phyloP scores from a whole-genome alignment of 495 filamentous ascomycete genomes.

The Penicillium salamii region DNA sequence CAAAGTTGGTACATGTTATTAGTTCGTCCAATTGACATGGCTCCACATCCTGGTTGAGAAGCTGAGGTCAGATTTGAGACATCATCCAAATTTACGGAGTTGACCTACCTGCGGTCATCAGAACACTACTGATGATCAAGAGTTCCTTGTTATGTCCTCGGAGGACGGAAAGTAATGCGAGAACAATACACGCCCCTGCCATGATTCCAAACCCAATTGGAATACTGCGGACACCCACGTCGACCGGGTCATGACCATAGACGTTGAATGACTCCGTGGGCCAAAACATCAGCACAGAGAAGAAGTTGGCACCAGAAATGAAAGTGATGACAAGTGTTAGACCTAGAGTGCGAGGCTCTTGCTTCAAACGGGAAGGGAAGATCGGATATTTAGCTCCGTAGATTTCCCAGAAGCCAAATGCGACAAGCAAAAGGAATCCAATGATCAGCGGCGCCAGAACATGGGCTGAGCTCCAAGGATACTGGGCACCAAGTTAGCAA shows the following conservation, averaged over 20 bases:
- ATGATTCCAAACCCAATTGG: slow-evolving; percentile 65
- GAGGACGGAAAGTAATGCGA: slow-evolving; percentile 58
- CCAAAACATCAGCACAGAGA: slow-evolving; percentile 72
- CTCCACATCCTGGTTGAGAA: slow-evolving; percentile 51
- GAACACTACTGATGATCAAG: slow-evolving; percentile 56
- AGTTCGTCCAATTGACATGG: slow-evolving; percentile 51
- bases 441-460: slow-evolving; percentile 59
- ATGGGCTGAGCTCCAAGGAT: slow-evolving; percentile 56
- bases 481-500: slow-evolving; percentile 35
- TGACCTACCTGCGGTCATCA: slow-evolving; percentile 65
- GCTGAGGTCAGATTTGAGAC: not conserved
- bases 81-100: not conserved
- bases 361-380: slow-evolving; percentile 60
- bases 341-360: slow-evolving; percentile 59
- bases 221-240: slow-evolving; percentile 63
- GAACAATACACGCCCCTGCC: slow-evolving; percentile 58
- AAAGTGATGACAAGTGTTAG: slow-evolving; percentile 70
- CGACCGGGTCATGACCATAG: slow-evolving; percentile 66
- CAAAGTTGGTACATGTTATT: slow-evolving; percentile 63
- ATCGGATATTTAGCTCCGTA: slow-evolving; percentile 63
- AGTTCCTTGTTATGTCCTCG: slow-evolving; percentile 62
- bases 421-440: slow-evolving; percentile 50
- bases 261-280: slow-evolving; percentile 73
- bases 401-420: slow-evolving; percentile 59
- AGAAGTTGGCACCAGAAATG: slow-evolving; percentile 73